A percentile compares a stretch with the other conserved stretches of the same genome.
Conservation (phyloP, 345 rosid genomes). For the Clausena lansium region DNA sequence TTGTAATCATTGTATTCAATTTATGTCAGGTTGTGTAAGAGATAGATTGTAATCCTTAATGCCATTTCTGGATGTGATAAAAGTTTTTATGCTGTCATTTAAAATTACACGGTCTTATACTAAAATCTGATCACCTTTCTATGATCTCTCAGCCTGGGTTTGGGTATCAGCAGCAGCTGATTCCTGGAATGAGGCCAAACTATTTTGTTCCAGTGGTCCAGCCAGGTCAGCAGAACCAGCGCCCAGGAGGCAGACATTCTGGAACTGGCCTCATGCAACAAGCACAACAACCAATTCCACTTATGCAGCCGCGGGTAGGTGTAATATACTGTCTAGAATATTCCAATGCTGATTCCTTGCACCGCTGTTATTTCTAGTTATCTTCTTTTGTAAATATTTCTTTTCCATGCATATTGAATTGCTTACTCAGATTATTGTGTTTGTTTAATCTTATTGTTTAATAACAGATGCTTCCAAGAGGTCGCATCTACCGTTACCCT, state of each 20-base stretch:
- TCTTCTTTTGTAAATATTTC: background rate
- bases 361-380: background rate
- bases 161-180: conserved; percentile 90
- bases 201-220: conserved; percentile 73
- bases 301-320: conserved; percentile 80
- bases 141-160: conserved; percentile 58
- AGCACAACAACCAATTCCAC: conserved; percentile 67
- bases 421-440: background rate
- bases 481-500: conserved; percentile 65
- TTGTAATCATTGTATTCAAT: background rate
- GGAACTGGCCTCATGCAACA: conserved; percentile 59
- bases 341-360: background rate
- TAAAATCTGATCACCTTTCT: background rate
- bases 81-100: background rate
- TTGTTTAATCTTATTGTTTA: background rate
- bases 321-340: background rate
- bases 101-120: background rate
- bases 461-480: conserved; percentile 76
- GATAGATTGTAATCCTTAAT: background rate
- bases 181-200: conserved; percentile 75
- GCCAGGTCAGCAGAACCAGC: conserved; percentile 77
- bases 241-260: conserved; percentile 73
- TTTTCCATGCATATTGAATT: background rate
- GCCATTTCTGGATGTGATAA: background rate
- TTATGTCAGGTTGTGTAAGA: background rate